phyloP scores from a whole-genome alignment of 2,329 filamentous ascomycete species.

The Claviceps capensis region DNA sequence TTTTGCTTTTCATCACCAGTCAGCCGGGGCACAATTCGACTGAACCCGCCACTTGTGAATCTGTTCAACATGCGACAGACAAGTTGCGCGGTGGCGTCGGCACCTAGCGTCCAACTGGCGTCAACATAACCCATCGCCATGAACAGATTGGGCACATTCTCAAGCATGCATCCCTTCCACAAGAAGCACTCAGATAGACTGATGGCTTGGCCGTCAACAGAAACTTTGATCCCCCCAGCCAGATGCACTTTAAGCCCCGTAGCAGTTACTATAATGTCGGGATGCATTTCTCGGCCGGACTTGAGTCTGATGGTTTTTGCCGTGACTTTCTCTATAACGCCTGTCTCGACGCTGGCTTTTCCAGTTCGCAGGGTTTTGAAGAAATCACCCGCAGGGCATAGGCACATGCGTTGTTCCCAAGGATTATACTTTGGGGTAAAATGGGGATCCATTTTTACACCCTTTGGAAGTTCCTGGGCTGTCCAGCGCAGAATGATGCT shows the following conservation, averaged over 20 bases:
- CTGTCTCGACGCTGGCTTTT: slow-evolving; percentile 31
- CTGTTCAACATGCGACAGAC: slow-evolving; percentile 2
- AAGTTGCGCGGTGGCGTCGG: slow-evolving; percentile 18
- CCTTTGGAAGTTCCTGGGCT: slow-evolving; percentile 32
- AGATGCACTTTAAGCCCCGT: slow-evolving; percentile 48
- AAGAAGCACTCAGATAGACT: slow-evolving; percentile 33
- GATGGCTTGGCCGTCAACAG: slow-evolving; percentile 36
- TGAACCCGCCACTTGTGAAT: not conserved
- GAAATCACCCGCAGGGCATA: slow-evolving; percentile 41
- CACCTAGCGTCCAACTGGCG: slow-evolving; percentile 49
- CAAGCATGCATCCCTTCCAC: slow-evolving; percentile 49
- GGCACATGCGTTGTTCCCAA: slow-evolving; percentile 62
- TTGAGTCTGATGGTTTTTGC: slow-evolving; percentile 27
- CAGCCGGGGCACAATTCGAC: not conserved
- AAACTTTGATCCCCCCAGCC: slow-evolving; percentile 34
- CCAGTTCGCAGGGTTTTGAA: slow-evolving; percentile 27
- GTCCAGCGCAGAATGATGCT: slow-evolving; percentile 31
- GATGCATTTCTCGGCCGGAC: slow-evolving; percentile 33
- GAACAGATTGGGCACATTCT: slow-evolving; percentile 46
- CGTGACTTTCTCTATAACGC: slow-evolving; percentile 33
- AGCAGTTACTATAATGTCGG: slow-evolving; percentile 53
- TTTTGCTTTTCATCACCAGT: not conserved
- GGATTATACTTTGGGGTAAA: slow-evolving; percentile 49
- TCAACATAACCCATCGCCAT: slow-evolving; percentile 51
- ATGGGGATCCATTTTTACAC: slow-evolving; percentile 39